Evolutionary conservation across 768 basidiomycete genomes (phyloP), one percentile per base, ranked within the genome.

Genomic region (Rhizopogon salebrosus): DNA sequence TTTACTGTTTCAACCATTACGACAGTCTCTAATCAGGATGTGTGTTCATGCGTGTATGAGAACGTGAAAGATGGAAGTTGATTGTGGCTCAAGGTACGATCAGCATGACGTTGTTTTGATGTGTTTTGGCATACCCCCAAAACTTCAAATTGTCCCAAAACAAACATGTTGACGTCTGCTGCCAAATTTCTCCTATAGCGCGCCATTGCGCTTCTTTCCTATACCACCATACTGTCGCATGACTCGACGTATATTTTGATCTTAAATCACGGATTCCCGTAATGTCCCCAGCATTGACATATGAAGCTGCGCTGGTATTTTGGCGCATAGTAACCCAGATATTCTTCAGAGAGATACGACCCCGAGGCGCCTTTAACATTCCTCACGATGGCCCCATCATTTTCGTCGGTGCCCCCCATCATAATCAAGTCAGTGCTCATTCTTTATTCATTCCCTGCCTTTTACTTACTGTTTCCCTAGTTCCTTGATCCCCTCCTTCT

Each of bases 301-400:
- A 93, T 65, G 88, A 93, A 64, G 75, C 82, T 24, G 83, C 84
- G 37, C 82, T 95, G 68, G 65, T 89, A 42, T 92, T 95, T 71
- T 95, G 90, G 91, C 74, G 87, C 53, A 74, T 79, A 2, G 79
- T 95, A 53, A 92, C 89, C 58, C 89, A 89, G 71, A 85, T 98
- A 60, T 98, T 98, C 79, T 98, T 98, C 75, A 78, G 95, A 59
- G 95, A 98, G 72, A 86, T 98, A 62, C 80, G 95, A 54, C 91
- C 94, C 3, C 78, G 95, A 68, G 92, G 95, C 48, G 89, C 94
- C 31, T 98, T 89, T 79, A 91, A 97, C 66, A 91, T 98, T 54
- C 95, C 95, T 23, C 79, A 78, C 53, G 80, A 90, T 53, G 95
- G 93, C 0, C 90, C 95, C 2, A 82, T 95, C 50, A 91, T 98